These are phyloP conservation scores for Magnolia sinica DNA, from an alignment of 164 flowering plant genomes.

Conservation along the genomic window DNA sequence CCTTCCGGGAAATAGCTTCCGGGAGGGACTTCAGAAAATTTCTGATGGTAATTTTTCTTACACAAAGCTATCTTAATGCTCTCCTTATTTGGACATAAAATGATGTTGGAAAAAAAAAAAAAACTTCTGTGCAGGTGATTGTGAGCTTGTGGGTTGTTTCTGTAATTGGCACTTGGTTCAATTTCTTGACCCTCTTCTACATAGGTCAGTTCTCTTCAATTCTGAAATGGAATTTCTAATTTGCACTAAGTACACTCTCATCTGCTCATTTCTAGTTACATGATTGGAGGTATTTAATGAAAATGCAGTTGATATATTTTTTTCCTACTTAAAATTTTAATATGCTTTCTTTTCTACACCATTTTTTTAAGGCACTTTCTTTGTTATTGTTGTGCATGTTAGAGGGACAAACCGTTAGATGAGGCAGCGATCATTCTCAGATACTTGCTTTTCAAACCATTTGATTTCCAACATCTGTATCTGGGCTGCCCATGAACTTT, in stretches of 20 bases:
- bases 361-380: no score
- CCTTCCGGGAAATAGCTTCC: slow-evolving; percentile 41
- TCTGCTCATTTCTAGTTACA: no score
- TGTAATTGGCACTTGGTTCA: slow-evolving; percentile 46
- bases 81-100: not conserved
- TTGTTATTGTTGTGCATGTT: no score
- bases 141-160: slow-evolving; percentile 44
- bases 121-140: slow-evolving; percentile 31
- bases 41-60: slow-evolving; percentile 25
- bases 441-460: no score
- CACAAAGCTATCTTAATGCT: not conserved
- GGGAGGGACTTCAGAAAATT: slow-evolving; percentile 49
- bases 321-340: not conserved
- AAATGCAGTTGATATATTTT: no score
- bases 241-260: no score
- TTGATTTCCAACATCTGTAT: no score
- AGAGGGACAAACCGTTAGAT: no score
- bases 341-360: no score
- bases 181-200: slow-evolving; percentile 46
- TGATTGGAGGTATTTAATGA: no score
- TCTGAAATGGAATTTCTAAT: not conserved
- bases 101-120: not conserved
- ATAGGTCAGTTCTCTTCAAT: slow-evolving; percentile 24
- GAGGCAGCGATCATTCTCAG: no score
- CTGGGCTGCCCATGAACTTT: no score